Conservation (phyloP, 176 grass and related monocot species). For the Carex littledalei region DNA sequence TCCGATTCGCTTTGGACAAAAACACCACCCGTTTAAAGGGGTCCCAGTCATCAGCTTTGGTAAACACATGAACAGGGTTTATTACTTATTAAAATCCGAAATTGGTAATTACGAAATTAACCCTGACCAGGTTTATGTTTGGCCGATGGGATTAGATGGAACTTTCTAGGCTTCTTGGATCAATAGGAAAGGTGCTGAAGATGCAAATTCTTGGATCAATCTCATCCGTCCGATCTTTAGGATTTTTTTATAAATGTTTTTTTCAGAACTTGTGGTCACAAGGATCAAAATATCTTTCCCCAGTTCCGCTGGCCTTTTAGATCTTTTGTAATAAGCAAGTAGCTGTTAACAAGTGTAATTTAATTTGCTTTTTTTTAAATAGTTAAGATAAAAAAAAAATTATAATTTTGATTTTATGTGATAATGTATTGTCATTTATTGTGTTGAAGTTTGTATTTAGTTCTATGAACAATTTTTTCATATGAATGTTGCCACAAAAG, state of each 20-base stretch:
- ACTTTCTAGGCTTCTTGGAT: neutral
- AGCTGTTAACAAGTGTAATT: too few species aligned
- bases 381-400: too few species aligned
- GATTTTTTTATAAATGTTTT: neutral
- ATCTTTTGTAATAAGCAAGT: neutral
- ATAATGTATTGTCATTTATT: too few species aligned
- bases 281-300: neutral
- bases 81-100: neutral
- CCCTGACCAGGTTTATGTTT: neutral
- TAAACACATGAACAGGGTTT: neutral
- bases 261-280: neutral
- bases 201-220: neutral
- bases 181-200: neutral
- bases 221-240: neutral
- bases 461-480: too few species aligned
- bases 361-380: too few species aligned
- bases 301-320: neutral
- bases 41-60: neutral
- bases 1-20: too few species aligned
- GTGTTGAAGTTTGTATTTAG: too few species aligned
- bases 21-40: neutral
- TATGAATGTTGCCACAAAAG: too few species aligned
- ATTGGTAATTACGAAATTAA: neutral
- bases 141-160: slow-evolving; percentile 6
- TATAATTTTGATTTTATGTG: too few species aligned